phyloP scores from a whole-genome alignment of 352 stramenopile species.

The Phytophthora brassicae region DNA sequence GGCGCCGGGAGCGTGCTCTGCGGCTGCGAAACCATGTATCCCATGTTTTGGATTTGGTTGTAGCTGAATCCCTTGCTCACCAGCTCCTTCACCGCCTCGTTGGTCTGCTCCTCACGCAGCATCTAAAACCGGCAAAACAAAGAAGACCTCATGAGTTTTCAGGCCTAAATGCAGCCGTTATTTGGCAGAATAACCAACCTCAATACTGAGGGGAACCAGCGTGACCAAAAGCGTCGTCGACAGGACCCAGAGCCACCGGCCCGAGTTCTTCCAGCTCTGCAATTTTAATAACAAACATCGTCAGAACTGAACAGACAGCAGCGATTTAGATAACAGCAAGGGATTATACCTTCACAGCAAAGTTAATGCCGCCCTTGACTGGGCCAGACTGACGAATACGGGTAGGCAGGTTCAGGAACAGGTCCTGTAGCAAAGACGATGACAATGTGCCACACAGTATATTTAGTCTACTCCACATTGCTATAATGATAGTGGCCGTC shows the following conservation, averaged over 20 bases:
- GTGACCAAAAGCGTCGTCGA: slow-evolving; percentile 85
- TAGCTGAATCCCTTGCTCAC: slow-evolving; percentile 82
- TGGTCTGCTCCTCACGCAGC: slow-evolving; percentile 81
- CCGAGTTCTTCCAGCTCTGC: slow-evolving; percentile 59
- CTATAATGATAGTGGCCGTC: background rate
- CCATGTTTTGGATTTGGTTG: slow-evolving; percentile 85
- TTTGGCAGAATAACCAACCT: slow-evolving; percentile 47
- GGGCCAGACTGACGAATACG: slow-evolving; percentile 66
- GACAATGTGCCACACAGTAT: background rate
- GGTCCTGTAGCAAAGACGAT: slow-evolving; percentile 36
- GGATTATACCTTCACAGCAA: slow-evolving; percentile 57
- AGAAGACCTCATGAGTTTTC: background rate
- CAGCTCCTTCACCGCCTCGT: slow-evolving; percentile 83
- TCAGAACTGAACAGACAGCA: slow-evolving; percentile 14
- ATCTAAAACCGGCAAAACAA: slow-evolving; percentile 39
- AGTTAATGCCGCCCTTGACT: slow-evolving; percentile 62
- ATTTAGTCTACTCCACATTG: slow-evolving; percentile 1
- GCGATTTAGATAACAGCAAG: too few species aligned
- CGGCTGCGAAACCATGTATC: slow-evolving; percentile 69
- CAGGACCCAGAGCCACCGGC: slow-evolving; percentile 79
- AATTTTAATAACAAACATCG: slow-evolving; percentile 7
- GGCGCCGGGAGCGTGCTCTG: slow-evolving; percentile 62
- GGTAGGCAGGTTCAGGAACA: slow-evolving; percentile 73
- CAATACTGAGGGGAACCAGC: slow-evolving; percentile 83
- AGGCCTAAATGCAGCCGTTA: background rate